Evolutionary conservation across 1,139 yeast species (phyloP), one percentile per base, ranked within the genome.

Genomic region (Magnusiomyces tetraspermus): DNA sequence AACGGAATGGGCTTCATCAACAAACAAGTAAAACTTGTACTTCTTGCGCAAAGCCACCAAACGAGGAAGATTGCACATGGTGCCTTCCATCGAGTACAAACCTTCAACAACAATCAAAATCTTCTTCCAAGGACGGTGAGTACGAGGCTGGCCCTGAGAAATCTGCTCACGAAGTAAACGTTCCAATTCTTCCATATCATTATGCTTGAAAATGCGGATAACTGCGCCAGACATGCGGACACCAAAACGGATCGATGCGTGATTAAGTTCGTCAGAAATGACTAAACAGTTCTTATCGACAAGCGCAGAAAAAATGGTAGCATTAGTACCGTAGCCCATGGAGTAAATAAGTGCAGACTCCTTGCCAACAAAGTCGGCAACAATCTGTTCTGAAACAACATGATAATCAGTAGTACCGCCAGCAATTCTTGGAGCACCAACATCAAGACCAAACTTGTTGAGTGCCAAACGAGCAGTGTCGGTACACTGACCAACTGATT

Each of bases 1-100:
- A 64, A 94, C 85, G 2, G 97, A 90, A 68, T 92, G 99, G 21
- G 98, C 98, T 70, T 92, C 99, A 67, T 92, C 99, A 57, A 94
- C 86, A 66, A 86, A 92, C 55, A 92, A 72, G 66, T 87, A 87
- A 65, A 92, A 85, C 66, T 89, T 89, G 73, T 94, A 92, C 67
- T 85, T 86, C 51, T 87, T 79, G 63, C 86, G 85, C 60, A 92
- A 73, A 61, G 79, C 84, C 43, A 92, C 76, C 51, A 92, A 68
- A 57, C 71, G 77, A 11, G 97, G 97, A 61, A 92, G 75, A 66
- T 92, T 85, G 67, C 89, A 82, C 80, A 89, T 76, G 58, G 95
- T 89, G 61, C 99, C 99, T 71, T 92, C 99, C 99, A 92, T 92
- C 21, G 97, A 87, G 67, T 87, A 92, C 60, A 92, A 76, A 50